Evolutionary conservation across 2,329 filamentous ascomycete genomes (phyloP).

Genomic region (Rugonectria rugulosa): DNA sequence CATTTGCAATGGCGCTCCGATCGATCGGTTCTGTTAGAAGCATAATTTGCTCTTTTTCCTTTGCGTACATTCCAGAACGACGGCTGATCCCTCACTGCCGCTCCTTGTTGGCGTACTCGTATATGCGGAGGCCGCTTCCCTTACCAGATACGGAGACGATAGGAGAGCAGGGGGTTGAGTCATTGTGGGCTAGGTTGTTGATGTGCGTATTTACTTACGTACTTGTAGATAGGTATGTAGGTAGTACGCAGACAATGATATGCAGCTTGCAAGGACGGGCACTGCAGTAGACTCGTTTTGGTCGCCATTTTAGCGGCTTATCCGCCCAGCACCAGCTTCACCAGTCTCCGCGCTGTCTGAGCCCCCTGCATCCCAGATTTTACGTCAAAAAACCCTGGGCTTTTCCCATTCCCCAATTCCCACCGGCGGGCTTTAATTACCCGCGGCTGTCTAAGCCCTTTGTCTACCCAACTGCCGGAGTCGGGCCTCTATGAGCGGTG

Average conservation of each 20-base stretch:
- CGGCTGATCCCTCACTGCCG: not conserved
- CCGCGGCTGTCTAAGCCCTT: not conserved
- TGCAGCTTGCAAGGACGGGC: conserved; percentile 4
- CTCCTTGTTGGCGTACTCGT: not conserved
- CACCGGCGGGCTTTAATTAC: not conserved
- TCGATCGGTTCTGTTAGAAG: not conserved
- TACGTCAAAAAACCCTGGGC: conserved; percentile 5
- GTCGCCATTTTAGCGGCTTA: conserved; percentile 26
- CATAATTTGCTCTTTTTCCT: not conserved
- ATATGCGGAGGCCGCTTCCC: conserved; percentile 2
- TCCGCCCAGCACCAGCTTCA: conserved; percentile 13
- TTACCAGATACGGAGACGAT: not conserved
- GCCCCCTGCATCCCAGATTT: conserved; percentile 13
- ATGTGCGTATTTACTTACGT: too few relatives aligned
- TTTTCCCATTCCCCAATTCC: not conserved
- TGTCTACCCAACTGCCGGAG: conserved; percentile 16
- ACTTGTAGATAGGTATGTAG: too few relatives aligned
- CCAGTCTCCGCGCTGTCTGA: conserved; percentile 14
- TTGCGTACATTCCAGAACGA: not conserved
- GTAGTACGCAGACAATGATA: too few relatives aligned
- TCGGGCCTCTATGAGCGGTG: conserved; percentile 18
- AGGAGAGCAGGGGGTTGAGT: not conserved
- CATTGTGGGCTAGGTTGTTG: conserved; percentile 1
- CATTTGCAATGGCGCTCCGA: conserved; percentile 13
- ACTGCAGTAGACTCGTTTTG: conserved; percentile 8